Base-by-base conservation (phyloP, 805 yeast species). In the Zygosaccharomyces rouxii region DNA sequence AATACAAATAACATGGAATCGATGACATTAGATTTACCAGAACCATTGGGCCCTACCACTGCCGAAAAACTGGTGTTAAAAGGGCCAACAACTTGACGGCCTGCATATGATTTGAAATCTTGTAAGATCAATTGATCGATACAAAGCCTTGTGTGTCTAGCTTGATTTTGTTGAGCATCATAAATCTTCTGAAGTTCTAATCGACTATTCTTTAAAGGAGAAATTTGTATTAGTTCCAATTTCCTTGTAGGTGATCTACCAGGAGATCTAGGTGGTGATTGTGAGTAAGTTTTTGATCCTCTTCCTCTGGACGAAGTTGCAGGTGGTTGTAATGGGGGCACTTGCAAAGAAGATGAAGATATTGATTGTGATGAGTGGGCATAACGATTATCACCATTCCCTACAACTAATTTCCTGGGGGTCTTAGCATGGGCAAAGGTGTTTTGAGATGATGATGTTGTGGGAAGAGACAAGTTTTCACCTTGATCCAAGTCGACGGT, bases 31-130 rank as follows among this genome's bases (percentile, higher is more conserved):
- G 98, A 90, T 68, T 94, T 94, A 2, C 99, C 99, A 10, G 96
- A 86, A 7, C 99, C 99, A 66, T 94, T 94, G 4, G 99, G 99
- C 0, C 99, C 99, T 11, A 94, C 97, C 9, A 94, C 95, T 0
- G 99, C 98, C 9, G 96, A 87, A 62, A 94, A 95, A 4, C 95
- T 88, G 31, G 90, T 70, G 59, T 94, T 86, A 67, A 94, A 94
- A 0, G 99, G 99, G 0, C 99, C 99, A 44, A 94, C 86, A 5
- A 80, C 79, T 69, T 94, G 98, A 14, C 76, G 71, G 0, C 99
- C 99, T 0, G 97, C 98, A 64, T 94, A 94, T 0, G 97, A 89
- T 64, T 94, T 94, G 77, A 94, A 94, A 64, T 94, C 86, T 1
- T 83, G 82, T 37, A 95, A 73, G 1, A 84, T 84, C 23, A 94